Evolutionary conservation across 2,329 filamentous ascomycete genomes (phyloP).

Genomic region (Botrytis pseudocinerea): DNA sequence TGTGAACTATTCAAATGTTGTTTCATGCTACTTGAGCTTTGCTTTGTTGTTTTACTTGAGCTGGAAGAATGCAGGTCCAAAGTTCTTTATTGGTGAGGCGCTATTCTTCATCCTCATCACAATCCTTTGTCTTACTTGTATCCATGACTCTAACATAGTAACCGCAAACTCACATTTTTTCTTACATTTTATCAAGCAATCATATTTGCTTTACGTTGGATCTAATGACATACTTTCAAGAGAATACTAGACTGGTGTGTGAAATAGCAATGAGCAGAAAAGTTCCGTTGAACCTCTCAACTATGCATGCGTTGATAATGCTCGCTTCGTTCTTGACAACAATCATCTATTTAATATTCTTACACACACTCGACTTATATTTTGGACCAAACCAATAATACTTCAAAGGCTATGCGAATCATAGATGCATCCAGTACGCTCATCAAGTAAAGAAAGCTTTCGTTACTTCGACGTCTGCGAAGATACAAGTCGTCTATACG

Average conservation of each 20-base stretch:
- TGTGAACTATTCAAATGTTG: background rate
- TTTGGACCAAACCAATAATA: background rate
- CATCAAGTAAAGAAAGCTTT: background rate
- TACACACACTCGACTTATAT: background rate
- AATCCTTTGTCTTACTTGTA: background rate
- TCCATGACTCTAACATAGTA: background rate
- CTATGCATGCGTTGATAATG: background rate
- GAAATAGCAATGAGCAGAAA: background rate
- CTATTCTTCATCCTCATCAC: background rate
- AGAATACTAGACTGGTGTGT: background rate
- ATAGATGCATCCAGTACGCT: accelerated
- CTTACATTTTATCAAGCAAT: background rate
- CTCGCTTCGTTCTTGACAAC: background rate
- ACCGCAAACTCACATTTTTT: background rate
- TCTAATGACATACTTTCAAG: background rate
- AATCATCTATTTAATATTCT: background rate
- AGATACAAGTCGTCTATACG: background rate
- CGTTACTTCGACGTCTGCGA: background rate
- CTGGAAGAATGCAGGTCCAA: background rate
- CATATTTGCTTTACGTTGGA: background rate
- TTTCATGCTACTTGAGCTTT: background rate
- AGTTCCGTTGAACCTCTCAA: too few species aligned
- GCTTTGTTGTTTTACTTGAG: background rate
- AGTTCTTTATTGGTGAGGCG: background rate
- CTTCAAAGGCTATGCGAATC: background rate